A percentile compares a stretch with the other conserved stretches of the same genome.
phyloP scores from a whole-genome alignment of 257 asterid species.

The Fraxinus quadrangulata region DNA sequence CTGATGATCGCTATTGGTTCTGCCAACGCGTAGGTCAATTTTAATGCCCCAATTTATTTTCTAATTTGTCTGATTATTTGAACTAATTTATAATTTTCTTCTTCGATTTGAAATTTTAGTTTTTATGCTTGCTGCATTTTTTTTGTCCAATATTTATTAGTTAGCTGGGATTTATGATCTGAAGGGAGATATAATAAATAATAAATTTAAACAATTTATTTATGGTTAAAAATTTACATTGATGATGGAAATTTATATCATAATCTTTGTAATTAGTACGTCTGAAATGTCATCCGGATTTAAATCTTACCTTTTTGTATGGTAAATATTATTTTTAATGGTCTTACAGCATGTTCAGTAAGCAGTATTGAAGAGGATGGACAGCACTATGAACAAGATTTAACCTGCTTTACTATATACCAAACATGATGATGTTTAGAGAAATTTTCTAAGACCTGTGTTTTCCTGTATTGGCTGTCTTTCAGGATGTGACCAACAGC shows the following conservation, averaged over 20 bases:
- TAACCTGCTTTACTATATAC: too few species aligned
- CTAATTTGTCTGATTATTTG: background rate
- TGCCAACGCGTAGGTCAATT: slow-evolving; percentile 82
- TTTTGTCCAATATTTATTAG: background rate
- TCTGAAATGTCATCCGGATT: background rate
- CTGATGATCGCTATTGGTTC: slow-evolving; percentile 94
- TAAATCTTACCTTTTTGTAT: background rate
- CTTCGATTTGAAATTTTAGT: background rate
- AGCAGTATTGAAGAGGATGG: too few species aligned
- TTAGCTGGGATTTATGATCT: background rate
- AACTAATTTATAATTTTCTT: background rate
- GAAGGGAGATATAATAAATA: background rate
- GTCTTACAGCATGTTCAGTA: too few species aligned
- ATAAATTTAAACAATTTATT: background rate
- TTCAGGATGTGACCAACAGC: slow-evolving; percentile 89
- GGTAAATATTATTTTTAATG: background rate
- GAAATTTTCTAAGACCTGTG: background rate
- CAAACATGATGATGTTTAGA: background rate
- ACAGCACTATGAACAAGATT: too few species aligned
- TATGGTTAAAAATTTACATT: background rate
- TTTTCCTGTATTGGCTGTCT: slow-evolving; percentile 15
- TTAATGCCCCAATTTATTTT: background rate
- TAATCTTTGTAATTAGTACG: background rate
- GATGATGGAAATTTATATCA: background rate
- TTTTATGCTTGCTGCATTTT: background rate